Percentiles rank a stretch among this genome's conserved stretches.
Evolutionary conservation across 2,329 filamentous ascomycete genomes (phyloP).

Genomic region (Amesomyces nigricolor): DNA sequence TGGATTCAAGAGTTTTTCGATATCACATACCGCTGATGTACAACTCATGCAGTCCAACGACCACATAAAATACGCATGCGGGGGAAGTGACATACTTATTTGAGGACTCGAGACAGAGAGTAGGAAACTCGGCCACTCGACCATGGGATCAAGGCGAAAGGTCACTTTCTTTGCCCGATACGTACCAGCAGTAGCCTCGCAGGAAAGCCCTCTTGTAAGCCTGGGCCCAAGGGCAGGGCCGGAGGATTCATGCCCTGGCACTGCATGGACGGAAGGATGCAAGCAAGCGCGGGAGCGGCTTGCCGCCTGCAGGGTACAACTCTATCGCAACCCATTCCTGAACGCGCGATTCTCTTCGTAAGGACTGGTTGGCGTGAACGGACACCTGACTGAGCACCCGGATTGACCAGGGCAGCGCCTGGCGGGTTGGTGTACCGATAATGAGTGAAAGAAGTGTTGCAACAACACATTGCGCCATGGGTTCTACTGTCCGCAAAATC

Average conservation of each 20-base stretch:
- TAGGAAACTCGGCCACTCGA: neutral
- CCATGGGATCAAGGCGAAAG: neutral
- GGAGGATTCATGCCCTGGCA: constrained; percentile 4
- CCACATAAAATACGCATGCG: neutral
- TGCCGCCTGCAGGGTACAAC: constrained; percentile 16
- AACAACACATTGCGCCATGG: too few relatives aligned
- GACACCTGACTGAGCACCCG: neutral
- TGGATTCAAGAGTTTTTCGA: neutral
- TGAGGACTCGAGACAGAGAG: neutral
- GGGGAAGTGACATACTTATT: constrained; percentile 5
- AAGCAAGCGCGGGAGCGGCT: constrained; percentile 22
- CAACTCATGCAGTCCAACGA: neutral
- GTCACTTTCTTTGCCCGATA: neutral
- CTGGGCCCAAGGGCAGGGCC: constrained; percentile 19
- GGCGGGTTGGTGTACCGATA: too few relatives aligned
- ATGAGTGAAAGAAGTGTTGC: too few relatives aligned
- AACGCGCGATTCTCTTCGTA: neutral
- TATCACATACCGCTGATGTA: neutral
- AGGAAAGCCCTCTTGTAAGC: constrained; percentile 22
- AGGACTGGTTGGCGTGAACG: neutral
- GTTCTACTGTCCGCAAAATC: too few relatives aligned
- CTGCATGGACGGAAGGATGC: constrained; percentile 12
- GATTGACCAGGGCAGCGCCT: too few relatives aligned
- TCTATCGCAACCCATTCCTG: constrained; percentile 3
- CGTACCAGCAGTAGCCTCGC: constrained; percentile 7